phyloP scores from a whole-genome alignment of 2,329 filamentous ascomycete species.

The Fusarium graminum region DNA sequence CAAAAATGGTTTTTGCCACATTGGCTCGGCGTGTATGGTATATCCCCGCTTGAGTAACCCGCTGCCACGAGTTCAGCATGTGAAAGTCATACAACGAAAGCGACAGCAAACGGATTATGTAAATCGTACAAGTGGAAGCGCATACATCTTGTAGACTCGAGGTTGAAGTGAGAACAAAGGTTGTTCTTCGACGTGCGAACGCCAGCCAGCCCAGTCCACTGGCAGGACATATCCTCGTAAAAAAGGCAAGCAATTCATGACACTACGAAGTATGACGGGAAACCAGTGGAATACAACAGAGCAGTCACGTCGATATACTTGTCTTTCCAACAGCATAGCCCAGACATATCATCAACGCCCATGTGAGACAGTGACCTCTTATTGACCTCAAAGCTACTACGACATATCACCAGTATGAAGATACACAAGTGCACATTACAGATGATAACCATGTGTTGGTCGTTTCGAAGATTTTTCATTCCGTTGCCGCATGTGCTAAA shows the following conservation, averaged over 20 bases:
- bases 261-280: background rate
- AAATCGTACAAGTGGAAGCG: background rate
- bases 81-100: background rate
- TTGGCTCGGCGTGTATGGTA: background rate
- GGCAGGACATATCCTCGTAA: background rate
- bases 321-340: background rate
- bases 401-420: background rate
- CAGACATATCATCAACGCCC: background rate
- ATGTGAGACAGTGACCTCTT: background rate
- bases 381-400: background rate
- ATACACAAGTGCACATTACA: conserved; percentile 13
- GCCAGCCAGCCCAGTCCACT: background rate
- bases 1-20: background rate
- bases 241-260: background rate
- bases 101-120: background rate
- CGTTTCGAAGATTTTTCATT: conserved; percentile 56
- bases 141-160: background rate
- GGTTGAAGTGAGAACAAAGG: background rate
- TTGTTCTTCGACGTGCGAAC: background rate
- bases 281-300: background rate
- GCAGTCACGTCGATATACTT: background rate
- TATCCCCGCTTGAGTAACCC: background rate
- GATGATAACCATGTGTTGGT: conserved; percentile 34
- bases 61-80: background rate
- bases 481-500: conserved; percentile 56